These are phyloP conservation scores for Haplosporangium sp. DNA, from an alignment of 371 early-diverging fungal genomes.

Conservation along the genomic window DNA sequence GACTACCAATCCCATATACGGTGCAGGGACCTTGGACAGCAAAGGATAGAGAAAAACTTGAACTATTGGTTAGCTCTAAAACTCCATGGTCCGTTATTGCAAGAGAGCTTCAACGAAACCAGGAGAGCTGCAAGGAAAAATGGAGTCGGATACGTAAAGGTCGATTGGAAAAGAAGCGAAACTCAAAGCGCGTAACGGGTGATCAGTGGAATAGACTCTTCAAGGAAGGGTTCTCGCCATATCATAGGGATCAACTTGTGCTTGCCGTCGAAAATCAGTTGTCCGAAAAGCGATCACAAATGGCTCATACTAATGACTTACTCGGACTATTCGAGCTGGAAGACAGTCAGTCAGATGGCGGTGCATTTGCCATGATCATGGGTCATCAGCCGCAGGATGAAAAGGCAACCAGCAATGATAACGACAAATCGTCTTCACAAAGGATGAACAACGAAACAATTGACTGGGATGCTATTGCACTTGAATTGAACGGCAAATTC, in stretches of 20 bases:
- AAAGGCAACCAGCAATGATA: not conserved
- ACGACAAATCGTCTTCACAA: not conserved
- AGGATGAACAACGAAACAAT: constrained; percentile 1
- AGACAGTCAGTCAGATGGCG: not conserved
- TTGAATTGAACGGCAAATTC: constrained; percentile 24
- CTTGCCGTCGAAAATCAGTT: constrained; percentile 31
- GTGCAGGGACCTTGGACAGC: constrained; percentile 40
- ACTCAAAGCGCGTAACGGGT: constrained; percentile 11
- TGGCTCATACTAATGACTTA: not conserved
- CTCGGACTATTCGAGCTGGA: constrained; percentile 4
- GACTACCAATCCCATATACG: constrained; percentile 7
- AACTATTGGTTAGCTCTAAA: constrained; percentile 11
- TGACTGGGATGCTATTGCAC: constrained; percentile 39
- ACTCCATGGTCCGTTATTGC: constrained; percentile 35
- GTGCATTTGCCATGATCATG: constrained; percentile 5
- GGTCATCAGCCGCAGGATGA: not conserved
- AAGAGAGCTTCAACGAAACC: constrained; percentile 33
- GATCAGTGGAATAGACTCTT: constrained; percentile 19
- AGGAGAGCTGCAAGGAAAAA: constrained; percentile 43
- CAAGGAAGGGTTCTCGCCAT: constrained; percentile 29
- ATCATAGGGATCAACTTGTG: constrained; percentile 30
- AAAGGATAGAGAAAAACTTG: constrained; percentile 32
- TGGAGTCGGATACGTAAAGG: constrained; percentile 27
- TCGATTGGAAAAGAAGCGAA: constrained; percentile 1
- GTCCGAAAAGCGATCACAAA: not conserved